phyloP scores from a whole-genome alignment of 1,139 yeast species.

The Lodderomyces metapsilosis region DNA sequence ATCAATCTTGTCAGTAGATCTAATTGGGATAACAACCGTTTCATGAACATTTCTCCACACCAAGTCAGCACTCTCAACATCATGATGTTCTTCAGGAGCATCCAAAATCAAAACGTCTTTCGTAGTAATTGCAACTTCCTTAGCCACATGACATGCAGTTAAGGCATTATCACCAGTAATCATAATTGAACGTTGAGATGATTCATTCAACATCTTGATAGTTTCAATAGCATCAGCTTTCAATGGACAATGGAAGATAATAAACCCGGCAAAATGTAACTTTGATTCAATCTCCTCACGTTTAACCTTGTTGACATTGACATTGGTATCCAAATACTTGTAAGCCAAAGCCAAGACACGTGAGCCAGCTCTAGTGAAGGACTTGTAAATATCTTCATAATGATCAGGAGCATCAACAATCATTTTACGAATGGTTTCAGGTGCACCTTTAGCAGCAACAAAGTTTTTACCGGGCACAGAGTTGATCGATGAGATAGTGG shows the following conservation, averaged over 20 bases:
- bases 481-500: slow-evolving; percentile 73
- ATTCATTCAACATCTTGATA: slow-evolving; percentile 87
- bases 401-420: slow-evolving; percentile 66
- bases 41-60: slow-evolving; percentile 89
- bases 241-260: slow-evolving; percentile 96
- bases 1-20: slow-evolving; percentile 59
- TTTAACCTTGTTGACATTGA: slow-evolving; percentile 51
- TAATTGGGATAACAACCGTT: slow-evolving; percentile 66
- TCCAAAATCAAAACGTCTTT: slow-evolving; percentile 82
- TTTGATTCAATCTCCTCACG: slow-evolving; percentile 77
- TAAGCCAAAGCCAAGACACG: slow-evolving; percentile 95
- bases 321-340: slow-evolving; percentile 60
- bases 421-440: slow-evolving; percentile 91
- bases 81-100: slow-evolving; percentile 69
- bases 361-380: slow-evolving; percentile 92
- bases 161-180: slow-evolving; percentile 98
- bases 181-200: slow-evolving; percentile 94
- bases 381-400: slow-evolving; percentile 84
- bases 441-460: slow-evolving; percentile 97
- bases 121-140: slow-evolving; percentile 84
- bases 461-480: slow-evolving; percentile 54
- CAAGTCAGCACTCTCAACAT: slow-evolving; percentile 53
- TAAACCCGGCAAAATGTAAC: slow-evolving; percentile 83
- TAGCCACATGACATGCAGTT: slow-evolving; percentile 97
- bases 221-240: slow-evolving; percentile 91